Conservation (phyloP, 345 rosid genomes). For the Boechera divaricarpa region DNA sequence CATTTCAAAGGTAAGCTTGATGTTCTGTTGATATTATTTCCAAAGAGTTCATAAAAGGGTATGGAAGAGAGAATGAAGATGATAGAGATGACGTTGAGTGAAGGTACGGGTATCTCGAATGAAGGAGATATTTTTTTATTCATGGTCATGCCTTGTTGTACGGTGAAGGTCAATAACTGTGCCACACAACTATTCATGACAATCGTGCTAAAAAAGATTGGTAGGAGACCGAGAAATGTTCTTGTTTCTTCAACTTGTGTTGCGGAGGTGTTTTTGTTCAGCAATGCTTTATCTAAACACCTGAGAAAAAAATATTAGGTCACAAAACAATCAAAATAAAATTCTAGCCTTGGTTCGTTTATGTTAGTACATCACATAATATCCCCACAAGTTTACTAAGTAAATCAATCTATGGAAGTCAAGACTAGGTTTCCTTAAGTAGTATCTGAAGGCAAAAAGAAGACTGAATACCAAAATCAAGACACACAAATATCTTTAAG, state of each 20-base stretch:
- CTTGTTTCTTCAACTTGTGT: conserved; percentile 56
- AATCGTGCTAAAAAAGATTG: conserved; percentile 62
- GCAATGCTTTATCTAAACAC: conserved; percentile 54
- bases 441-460: too few species aligned
- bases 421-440: too few species aligned
- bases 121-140: conserved; percentile 43
- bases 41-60: conserved; percentile 49
- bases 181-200: conserved; percentile 68
- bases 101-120: conserved; percentile 60
- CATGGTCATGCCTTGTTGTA: conserved; percentile 64
- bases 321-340: background rate
- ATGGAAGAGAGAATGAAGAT: conserved; percentile 49
- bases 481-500: too few species aligned
- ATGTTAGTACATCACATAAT: background rate
- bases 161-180: conserved; percentile 62
- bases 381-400: too few species aligned
- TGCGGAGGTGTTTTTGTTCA: conserved; percentile 37
- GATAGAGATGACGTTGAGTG: conserved; percentile 51
- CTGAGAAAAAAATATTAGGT: conserved; percentile 22
- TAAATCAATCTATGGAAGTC: too few species aligned
- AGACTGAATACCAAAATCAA: too few species aligned
- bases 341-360: background rate
- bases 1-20: conserved; percentile 46
- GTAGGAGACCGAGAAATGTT: conserved; percentile 55
- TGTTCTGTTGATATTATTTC: background rate